Evolutionary conservation across 108 stramenopile species (phyloP).

Genomic region (Conticribra weissflogii): DNA sequence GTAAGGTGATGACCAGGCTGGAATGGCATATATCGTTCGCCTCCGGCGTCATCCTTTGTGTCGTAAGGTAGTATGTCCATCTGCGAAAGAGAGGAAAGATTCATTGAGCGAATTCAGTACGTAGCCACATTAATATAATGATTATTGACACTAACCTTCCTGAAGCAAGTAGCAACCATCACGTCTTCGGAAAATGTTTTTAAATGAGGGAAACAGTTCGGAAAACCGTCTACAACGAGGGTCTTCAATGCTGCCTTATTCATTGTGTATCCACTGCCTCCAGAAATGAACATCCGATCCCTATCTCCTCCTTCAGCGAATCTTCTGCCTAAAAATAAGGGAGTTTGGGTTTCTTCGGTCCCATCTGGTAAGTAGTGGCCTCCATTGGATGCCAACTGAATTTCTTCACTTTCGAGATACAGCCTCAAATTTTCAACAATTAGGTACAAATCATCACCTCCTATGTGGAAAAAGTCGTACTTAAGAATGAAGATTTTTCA

Average conservation of each 20-base stretch:
- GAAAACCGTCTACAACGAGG: constrained; percentile 72
- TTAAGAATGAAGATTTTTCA: neutral
- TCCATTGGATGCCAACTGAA: constrained; percentile 81
- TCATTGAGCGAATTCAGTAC: neutral
- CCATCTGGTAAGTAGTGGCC: constrained; percentile 79
- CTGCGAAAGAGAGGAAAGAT: constrained; percentile 18
- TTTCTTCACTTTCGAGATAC: constrained; percentile 87
- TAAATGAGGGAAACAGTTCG: constrained; percentile 77
- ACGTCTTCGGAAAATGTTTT: constrained; percentile 92
- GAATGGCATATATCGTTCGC: constrained; percentile 96
- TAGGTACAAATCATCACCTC: constrained; percentile 92
- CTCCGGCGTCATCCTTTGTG: constrained; percentile 88
- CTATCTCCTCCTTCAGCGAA: constrained; percentile 78
- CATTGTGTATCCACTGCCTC: constrained; percentile 95
- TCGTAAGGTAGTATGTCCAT: constrained; percentile 79
- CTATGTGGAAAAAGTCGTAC: constrained; percentile 77
- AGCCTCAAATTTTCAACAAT: constrained; percentile 91
- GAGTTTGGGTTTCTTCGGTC: constrained; percentile 70
- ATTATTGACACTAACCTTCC: constrained; percentile 27
- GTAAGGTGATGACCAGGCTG: constrained; percentile 88
- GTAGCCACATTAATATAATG: neutral
- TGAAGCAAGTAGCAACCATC: constrained; percentile 81
- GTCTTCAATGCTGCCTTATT: constrained; percentile 90
- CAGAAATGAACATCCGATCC: constrained; percentile 91
- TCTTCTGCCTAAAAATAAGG: constrained; percentile 87